A percentile compares a stretch with the other conserved stretches of the same genome.
Evolutionary conservation across 1,284 basidiomycete genomes (phyloP).

Genomic region (Ustilago sp.): DNA sequence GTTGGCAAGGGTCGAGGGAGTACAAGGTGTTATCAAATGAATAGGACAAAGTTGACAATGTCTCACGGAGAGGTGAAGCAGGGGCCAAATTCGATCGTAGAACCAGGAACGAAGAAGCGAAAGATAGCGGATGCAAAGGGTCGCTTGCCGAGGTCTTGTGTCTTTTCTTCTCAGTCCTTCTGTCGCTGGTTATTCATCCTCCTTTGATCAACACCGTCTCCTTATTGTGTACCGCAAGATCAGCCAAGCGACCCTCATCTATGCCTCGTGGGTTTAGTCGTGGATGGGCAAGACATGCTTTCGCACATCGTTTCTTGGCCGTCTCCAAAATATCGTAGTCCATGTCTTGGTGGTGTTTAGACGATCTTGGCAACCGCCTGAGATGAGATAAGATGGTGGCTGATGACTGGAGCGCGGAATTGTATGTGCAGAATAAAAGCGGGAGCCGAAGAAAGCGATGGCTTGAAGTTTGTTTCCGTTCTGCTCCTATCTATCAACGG

Average conservation of each 20-base stretch:
- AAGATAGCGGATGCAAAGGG: background rate
- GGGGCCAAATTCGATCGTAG: background rate
- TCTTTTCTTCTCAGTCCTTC: background rate
- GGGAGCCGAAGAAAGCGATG: background rate
- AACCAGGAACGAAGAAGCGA: slow-evolving; percentile 1
- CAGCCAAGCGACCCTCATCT: background rate
- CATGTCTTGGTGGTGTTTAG: background rate
- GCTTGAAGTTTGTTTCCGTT: slow-evolving; percentile 2
- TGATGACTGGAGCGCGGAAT: background rate
- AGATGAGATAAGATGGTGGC: slow-evolving; percentile 9
- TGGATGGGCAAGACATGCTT: background rate
- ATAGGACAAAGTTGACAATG: background rate
- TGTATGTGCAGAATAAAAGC: background rate
- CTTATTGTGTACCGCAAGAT: background rate
- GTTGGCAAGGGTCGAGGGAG: background rate
- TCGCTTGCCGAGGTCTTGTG: slow-evolving; percentile 10
- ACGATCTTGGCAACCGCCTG: background rate
- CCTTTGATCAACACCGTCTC: background rate
- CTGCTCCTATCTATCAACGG: slow-evolving; percentile 23
- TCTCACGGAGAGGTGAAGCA: background rate
- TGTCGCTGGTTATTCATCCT: background rate
- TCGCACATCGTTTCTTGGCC: background rate
- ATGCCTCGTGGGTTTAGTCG: background rate
- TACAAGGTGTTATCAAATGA: background rate
- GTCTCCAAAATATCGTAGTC: background rate